A percentile compares a stretch with the other conserved stretches of the same genome.
Evolutionary conservation across 176 grass and related monocot species (phyloP).

Genomic region (Ampelocalamus luodianensis): DNA sequence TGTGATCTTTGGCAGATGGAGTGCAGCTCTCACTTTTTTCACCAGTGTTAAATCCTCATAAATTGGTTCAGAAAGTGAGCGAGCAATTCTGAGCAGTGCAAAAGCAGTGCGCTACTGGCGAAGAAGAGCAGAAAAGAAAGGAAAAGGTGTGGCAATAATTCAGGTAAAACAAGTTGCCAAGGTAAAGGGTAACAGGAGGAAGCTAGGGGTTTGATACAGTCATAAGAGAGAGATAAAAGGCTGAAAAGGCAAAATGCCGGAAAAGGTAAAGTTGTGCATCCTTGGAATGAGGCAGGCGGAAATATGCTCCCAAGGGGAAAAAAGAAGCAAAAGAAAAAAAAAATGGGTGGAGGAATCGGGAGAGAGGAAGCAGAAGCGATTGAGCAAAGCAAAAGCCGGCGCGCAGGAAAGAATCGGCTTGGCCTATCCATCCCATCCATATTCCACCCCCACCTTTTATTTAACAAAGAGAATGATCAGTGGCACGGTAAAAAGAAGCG

Average conservation of each 20-base stretch:
- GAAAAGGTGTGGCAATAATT: slow-evolving; percentile 46
- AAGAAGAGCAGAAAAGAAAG: background rate
- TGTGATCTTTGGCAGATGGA: slow-evolving; percentile 33
- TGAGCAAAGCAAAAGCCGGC: background rate
- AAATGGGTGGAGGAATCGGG: background rate
- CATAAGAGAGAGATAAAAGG: background rate
- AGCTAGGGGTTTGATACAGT: background rate
- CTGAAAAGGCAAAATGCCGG: slow-evolving; percentile 34
- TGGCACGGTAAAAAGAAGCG: background rate
- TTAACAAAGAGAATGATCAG: slow-evolving; percentile 14
- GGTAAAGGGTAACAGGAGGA: slow-evolving; percentile 39
- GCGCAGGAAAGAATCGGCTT: background rate
- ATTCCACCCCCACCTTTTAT: background rate
- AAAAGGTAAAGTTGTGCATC: slow-evolving; percentile 63
- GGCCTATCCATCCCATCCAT: background rate
- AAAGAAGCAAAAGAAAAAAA: background rate
- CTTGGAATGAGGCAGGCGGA: slow-evolving; percentile 47
- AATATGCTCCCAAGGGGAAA: background rate
- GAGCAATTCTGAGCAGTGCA: background rate
- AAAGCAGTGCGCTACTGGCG: background rate
- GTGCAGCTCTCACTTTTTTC: background rate
- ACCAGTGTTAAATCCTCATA: slow-evolving; percentile 30
- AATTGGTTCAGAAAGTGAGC: slow-evolving; percentile 38
- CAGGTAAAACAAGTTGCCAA: slow-evolving; percentile 42
- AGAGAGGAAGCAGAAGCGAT: background rate